Percentiles rank a stretch among this genome's conserved stretches.
These are phyloP conservation scores for Taiozyma sp. DNA, from an alignment of 1,139 yeast genomes.

Conservation along the genomic window DNA sequence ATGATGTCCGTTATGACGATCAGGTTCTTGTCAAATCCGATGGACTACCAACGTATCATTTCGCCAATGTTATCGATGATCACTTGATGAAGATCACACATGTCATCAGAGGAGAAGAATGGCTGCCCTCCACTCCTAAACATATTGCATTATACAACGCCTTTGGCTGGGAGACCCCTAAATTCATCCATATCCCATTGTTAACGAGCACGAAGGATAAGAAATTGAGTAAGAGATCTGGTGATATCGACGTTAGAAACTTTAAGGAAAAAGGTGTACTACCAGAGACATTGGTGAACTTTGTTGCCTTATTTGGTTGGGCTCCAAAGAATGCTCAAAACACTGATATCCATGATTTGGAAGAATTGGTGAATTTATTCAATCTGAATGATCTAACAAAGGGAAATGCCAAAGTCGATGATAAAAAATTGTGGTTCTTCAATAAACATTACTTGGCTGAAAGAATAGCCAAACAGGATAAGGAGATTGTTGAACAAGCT, in stretches of 20 bases:
- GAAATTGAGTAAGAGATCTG: constrained; percentile 80
- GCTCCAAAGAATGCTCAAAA: constrained; percentile 47
- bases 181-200: constrained; percentile 84
- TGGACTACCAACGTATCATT: constrained; percentile 92
- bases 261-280: constrained; percentile 58
- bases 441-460: constrained; percentile 58
- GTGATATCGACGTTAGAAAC: constrained; percentile 66
- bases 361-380: constrained; percentile 30
- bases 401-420: constrained; percentile 91
- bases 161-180: constrained; percentile 81
- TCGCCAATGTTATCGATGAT: constrained; percentile 94
- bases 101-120: constrained; percentile 95
- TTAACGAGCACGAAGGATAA: constrained; percentile 70
- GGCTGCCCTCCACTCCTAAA: constrained; percentile 95
- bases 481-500: constrained; percentile 31
- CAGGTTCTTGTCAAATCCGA: constrained; percentile 86
- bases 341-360: constrained; percentile 38
- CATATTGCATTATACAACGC: constrained; percentile 85
- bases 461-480: constrained; percentile 33
- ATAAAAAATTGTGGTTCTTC: constrained; percentile 65
- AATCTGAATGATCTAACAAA: constrained; percentile 68
- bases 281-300: constrained; percentile 85
- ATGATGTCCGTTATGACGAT: constrained; percentile 80
- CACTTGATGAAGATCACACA: constrained; percentile 90
- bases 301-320: constrained; percentile 93